Conservation (phyloP, 2,329 filamentous ascomycete species). For the Colletotrichum trifolii region DNA sequence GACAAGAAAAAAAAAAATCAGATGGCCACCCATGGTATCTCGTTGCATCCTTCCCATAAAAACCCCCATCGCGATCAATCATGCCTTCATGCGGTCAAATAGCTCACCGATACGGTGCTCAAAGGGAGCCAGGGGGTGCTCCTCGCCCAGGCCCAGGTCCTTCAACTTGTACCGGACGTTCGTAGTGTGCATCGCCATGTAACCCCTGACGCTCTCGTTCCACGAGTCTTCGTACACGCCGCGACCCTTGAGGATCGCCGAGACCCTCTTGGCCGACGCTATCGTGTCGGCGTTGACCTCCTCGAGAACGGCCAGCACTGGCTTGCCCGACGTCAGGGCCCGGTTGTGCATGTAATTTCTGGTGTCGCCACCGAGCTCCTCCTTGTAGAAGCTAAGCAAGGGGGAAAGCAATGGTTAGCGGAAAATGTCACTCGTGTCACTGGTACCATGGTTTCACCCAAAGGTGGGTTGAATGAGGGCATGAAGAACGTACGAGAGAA, state of each 20-base stretch:
- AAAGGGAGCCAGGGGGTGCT: conserved; percentile 38
- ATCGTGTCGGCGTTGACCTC: conserved; percentile 34
- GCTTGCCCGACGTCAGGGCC: conserved; percentile 22
- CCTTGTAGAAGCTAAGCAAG: conserved; percentile 38
- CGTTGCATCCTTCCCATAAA: not conserved
- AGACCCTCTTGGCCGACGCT: conserved; percentile 30
- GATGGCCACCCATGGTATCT: not conserved
- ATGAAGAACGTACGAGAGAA: conserved; percentile 38
- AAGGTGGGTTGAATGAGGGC: not conserved
- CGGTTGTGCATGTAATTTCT: conserved; percentile 40
- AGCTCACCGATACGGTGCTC: conserved; percentile 35
- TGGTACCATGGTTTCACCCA: no score
- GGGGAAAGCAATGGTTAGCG: no score
- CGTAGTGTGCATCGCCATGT: conserved; percentile 40
- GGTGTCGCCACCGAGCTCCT: conserved; percentile 37
- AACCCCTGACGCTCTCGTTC: conserved; percentile 36
- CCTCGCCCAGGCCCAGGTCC: conserved; percentile 38
- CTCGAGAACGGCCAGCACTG: conserved; percentile 25
- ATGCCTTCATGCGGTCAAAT: conserved; percentile 33
- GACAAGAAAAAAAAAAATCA: not conserved
- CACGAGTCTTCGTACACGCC: conserved; percentile 37
- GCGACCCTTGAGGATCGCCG: conserved; percentile 35
- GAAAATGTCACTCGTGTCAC: no score
- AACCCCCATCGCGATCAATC: not conserved
- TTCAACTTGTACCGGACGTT: conserved; percentile 38